Percentiles rank a stretch among this genome's conserved stretches.
phyloP scores from a whole-genome alignment of 2,329 filamentous ascomycete genomes.

The Penicillium sp. region DNA sequence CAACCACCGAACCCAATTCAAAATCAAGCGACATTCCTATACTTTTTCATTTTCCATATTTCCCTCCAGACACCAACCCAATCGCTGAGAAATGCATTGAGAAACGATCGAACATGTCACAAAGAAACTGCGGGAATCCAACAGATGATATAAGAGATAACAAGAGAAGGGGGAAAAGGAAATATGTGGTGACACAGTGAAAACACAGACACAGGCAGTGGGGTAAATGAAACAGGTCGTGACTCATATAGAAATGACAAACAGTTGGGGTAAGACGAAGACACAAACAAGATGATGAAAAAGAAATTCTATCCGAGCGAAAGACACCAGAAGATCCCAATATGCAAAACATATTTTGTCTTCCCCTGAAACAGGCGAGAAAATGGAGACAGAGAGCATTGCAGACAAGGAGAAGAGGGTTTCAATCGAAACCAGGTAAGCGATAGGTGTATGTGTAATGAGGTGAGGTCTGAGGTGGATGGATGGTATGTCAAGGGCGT shows the following conservation, averaged over 20 bases:
- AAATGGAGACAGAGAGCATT: conserved; percentile 8
- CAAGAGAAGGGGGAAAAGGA: conserved; percentile 26
- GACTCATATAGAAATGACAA: conserved; percentile 13
- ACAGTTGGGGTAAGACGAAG: not conserved
- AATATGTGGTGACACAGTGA: conserved; percentile 28
- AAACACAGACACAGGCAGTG: conserved; percentile 9
- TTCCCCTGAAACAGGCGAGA: conserved; percentile 5
- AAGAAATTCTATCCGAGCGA: conserved; percentile 20
- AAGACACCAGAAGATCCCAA: conserved; percentile 15
- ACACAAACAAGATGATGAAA: conserved; percentile 9
- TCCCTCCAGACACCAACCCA: conserved; percentile 30
- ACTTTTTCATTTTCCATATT: conserved; percentile 18
- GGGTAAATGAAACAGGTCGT: conserved; percentile 17
- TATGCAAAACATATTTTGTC: conserved; percentile 18
- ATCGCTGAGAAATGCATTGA: conserved; percentile 34
- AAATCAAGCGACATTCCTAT: not conserved
- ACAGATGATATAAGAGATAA: conserved; percentile 14
- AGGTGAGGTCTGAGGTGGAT: not conserved
- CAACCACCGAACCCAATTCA: not conserved
- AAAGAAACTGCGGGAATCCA: conserved; percentile 9
- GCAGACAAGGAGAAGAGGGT: conserved; percentile 3
- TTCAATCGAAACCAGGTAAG: conserved; percentile 5
- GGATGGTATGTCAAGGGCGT: too few species aligned
- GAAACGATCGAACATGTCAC: conserved; percentile 21
- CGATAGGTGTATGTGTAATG: not conserved